These are phyloP conservation scores for Aspergillus aculeatus DNA, from an alignment of 2,329 filamentous ascomycete species.

Conservation along the genomic window DNA sequence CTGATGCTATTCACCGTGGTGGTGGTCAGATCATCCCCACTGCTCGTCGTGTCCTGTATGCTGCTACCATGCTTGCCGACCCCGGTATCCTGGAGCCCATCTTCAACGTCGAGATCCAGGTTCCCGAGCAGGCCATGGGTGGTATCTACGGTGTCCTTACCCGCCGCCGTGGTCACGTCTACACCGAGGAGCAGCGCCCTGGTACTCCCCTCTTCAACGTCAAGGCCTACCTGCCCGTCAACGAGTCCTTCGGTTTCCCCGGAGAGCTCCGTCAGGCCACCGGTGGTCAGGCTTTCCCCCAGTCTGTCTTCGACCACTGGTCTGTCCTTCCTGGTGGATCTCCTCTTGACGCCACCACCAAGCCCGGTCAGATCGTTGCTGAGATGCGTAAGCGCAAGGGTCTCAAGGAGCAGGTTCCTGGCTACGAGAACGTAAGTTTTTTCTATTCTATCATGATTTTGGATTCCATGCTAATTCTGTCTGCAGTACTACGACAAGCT, in stretches of 20 bases:
- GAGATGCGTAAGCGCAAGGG: constrained; percentile 99
- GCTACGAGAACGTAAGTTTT: constrained; percentile 86
- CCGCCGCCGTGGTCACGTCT: constrained; percentile 97
- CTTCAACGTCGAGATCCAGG: constrained; percentile 99
- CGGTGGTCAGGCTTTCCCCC: constrained; percentile 97
- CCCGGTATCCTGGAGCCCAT: constrained; percentile 93
- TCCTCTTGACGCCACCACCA: constrained; percentile 76
- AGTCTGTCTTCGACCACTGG: constrained; percentile 99
- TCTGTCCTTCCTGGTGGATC: constrained; percentile 92
- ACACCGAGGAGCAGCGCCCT: constrained; percentile 95
- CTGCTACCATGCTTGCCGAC: constrained; percentile 83
- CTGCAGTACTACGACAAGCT: constrained; percentile 97
- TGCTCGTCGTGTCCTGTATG: constrained; percentile 95
- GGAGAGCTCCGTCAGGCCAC: constrained; percentile 91
- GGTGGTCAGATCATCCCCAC: constrained; percentile 99
- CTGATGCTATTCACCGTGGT: constrained; percentile 99
- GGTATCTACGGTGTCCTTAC: constrained; percentile 99
- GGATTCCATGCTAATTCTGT: constrained; percentile 20
- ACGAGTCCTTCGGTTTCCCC: constrained; percentile 99
- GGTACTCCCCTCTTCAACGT: constrained; percentile 99
- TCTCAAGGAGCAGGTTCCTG: constrained; percentile 93
- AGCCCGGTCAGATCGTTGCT: constrained; percentile 78
- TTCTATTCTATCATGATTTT: not conserved
- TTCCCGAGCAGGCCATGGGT: constrained; percentile 97
- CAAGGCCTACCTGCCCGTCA: constrained; percentile 95